Percentiles rank a stretch among this genome's conserved stretches.
phyloP scores from a whole-genome alignment of 2,329 filamentous ascomycete species.

The Shiraia bambusicola region DNA sequence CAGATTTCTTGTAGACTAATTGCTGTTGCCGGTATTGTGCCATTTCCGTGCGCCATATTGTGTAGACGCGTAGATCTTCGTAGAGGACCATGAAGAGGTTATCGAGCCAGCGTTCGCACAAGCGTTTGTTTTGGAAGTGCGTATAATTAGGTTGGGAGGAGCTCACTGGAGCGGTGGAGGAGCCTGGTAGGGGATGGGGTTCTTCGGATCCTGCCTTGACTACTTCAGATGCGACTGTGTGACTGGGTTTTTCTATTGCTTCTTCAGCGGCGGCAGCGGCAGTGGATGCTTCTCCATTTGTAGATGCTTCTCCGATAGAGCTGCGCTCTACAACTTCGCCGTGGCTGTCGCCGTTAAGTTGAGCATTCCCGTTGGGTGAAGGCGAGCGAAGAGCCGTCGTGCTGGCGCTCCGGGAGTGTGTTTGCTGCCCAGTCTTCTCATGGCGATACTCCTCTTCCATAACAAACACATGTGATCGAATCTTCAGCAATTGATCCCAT shows the following conservation, averaged over 20 bases:
- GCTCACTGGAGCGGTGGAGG: constrained; percentile 51
- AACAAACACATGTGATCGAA: constrained; percentile 94
- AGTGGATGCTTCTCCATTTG: constrained; percentile 33
- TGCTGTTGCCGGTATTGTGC: constrained; percentile 91
- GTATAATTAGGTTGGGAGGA: constrained; percentile 69
- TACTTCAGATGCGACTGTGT: constrained; percentile 74
- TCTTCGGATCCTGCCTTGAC: constrained; percentile 75
- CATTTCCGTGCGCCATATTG: constrained; percentile 98
- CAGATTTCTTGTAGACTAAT: constrained; percentile 93
- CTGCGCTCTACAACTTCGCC: constrained; percentile 31
- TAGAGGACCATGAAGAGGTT: constrained; percentile 99
- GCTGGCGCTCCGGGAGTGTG: constrained; percentile 69
- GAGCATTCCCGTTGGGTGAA: constrained; percentile 45
- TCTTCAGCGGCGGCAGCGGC: constrained; percentile 30
- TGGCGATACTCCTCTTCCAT: constrained; percentile 99
- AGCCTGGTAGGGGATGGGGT: constrained; percentile 19
- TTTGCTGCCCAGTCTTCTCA: constrained; percentile 60
- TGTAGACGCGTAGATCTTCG: constrained; percentile 96
- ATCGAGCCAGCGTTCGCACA: constrained; percentile 97
- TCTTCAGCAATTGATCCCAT: constrained; percentile 94
- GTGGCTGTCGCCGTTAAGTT: constrained; percentile 47
- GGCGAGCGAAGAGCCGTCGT: constrained; percentile 75
- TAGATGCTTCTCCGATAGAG: constrained; percentile 27
- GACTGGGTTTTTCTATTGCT: constrained; percentile 74
- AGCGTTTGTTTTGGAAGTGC: constrained; percentile 92